Evolutionary conservation across 192 early-diverging fungal species (phyloP).

Genomic region (Borealophlyctis nickersoniae): DNA sequence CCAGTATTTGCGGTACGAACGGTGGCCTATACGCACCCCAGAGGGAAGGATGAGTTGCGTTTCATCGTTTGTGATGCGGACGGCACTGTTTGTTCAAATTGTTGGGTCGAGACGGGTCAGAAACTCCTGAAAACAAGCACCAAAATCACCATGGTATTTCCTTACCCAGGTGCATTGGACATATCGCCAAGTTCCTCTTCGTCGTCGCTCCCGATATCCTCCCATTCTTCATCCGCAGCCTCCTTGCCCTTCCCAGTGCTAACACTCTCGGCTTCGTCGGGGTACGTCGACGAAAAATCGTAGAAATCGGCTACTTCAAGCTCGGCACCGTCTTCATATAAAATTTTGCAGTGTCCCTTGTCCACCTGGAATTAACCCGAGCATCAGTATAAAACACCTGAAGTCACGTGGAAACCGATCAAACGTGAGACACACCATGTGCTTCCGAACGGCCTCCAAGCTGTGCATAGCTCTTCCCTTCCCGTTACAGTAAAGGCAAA

Average conservation of each 20-base stretch:
- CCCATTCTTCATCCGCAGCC: slow-evolving; percentile 14
- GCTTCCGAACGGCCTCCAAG: slow-evolving; percentile 89
- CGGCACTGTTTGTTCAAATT: slow-evolving; percentile 5
- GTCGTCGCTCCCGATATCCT: slow-evolving; percentile 39
- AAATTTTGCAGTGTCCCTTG: slow-evolving; percentile 95
- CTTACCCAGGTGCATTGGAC: slow-evolving; percentile 11
- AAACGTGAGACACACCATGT: slow-evolving; percentile 64
- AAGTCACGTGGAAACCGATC: slow-evolving; percentile 9
- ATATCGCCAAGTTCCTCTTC: slow-evolving; percentile 35
- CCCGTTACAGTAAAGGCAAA: slow-evolving; percentile 94
- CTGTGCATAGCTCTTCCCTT: slow-evolving; percentile 75
- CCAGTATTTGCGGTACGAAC: slow-evolving; percentile 78
- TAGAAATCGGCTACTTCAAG: slow-evolving; percentile 93
- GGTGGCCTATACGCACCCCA: slow-evolving; percentile 78
- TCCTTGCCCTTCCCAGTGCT: slow-evolving; percentile 6
- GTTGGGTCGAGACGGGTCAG: neutral
- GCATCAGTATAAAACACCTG: neutral
- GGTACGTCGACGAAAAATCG: slow-evolving; percentile 88
- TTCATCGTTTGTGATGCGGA: slow-evolving; percentile 69
- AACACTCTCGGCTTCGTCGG: slow-evolving; percentile 53
- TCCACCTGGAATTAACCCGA: slow-evolving; percentile 47
- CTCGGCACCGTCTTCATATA: slow-evolving; percentile 91
- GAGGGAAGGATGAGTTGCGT: slow-evolving; percentile 84
- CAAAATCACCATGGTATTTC: no score
- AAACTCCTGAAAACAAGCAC: neutral